These are phyloP conservation scores for Coniochaeta sp. DNA, from an alignment of 2,329 filamentous ascomycete species.

Conservation along the genomic window DNA sequence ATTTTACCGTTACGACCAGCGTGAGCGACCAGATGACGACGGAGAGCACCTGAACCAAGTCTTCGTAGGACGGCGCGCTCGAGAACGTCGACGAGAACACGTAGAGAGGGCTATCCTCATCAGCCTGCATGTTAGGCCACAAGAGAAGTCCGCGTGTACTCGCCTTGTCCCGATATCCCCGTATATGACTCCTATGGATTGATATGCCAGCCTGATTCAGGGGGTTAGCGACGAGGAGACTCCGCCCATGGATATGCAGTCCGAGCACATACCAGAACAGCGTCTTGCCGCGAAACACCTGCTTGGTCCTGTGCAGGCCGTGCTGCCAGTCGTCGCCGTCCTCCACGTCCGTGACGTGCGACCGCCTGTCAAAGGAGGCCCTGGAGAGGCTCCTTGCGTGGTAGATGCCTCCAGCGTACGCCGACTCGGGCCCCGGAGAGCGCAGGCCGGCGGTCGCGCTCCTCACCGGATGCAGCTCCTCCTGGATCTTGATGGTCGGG, in stretches of 20 bases:
- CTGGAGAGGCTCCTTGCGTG: constrained; percentile 22
- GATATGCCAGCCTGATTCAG: constrained; percentile 47
- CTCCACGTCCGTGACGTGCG: constrained; percentile 19
- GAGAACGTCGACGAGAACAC: constrained; percentile 64
- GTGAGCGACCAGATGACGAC: constrained; percentile 64
- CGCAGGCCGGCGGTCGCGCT: constrained; percentile 9
- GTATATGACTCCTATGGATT: constrained; percentile 60
- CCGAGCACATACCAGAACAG: constrained; percentile 22
- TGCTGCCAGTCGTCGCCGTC: constrained; percentile 25
- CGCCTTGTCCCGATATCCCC: constrained; percentile 53
- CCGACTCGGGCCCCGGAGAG: not conserved
- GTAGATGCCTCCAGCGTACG: constrained; percentile 22
- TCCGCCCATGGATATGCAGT: not conserved
- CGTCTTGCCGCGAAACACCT: constrained; percentile 26
- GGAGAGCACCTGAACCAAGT: constrained; percentile 58
- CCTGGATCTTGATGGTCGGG: constrained; percentile 18
- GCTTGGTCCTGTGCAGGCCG: constrained; percentile 24
- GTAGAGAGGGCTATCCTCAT: constrained; percentile 47
- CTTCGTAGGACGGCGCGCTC: constrained; percentile 43
- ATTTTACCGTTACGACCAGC: constrained; percentile 64
- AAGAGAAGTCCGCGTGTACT: not conserved
- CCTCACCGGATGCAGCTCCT: constrained; percentile 14
- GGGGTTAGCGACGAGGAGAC: not conserved
- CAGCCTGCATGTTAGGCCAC: not conserved
- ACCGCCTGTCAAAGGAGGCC: constrained; percentile 14